phyloP scores from a whole-genome alignment of 192 early-diverging fungal genomes.

The Backusella sp. region DNA sequence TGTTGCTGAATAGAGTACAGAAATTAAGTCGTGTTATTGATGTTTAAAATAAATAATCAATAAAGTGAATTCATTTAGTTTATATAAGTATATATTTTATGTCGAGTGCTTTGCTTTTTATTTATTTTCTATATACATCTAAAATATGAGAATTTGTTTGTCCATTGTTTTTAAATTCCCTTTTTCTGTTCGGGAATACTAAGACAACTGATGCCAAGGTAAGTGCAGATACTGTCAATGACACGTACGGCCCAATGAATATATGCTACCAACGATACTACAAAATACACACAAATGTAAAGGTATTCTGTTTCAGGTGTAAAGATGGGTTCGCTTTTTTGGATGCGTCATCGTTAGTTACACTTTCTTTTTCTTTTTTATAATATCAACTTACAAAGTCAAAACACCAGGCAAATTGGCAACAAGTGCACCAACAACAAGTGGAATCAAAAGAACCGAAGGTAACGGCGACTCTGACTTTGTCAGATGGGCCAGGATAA shows the following conservation, averaged over 20 bases:
- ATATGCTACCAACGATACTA: conserved; percentile 75
- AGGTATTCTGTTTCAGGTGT: conserved; percentile 61
- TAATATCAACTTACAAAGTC: conserved; percentile 42
- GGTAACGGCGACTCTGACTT: conserved; percentile 81
- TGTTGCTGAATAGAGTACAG: conserved; percentile 92
- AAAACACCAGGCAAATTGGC: conserved; percentile 58
- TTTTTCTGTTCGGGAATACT: conserved; percentile 54
- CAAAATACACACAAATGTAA: conserved; percentile 69
- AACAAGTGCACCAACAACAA: conserved; percentile 68
- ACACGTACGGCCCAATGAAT: conserved; percentile 82
- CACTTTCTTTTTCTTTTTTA: neutral
- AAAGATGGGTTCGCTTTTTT: conserved; percentile 62
- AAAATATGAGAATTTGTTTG: neutral
- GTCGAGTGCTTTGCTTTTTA: too few species aligned
- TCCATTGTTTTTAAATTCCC: neutral
- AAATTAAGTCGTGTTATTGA: conserved; percentile 93
- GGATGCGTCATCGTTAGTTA: neutral
- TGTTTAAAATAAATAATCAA: conserved; percentile 48
- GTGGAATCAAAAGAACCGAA: conserved; percentile 73
- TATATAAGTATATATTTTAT: neutral
- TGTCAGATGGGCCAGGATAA: conserved; percentile 89
- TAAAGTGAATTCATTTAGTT: neutral
- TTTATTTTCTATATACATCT: neutral
- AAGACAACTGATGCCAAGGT: conserved; percentile 84
- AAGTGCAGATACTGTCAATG: conserved; percentile 84